Base-by-base conservation (phyloP, 1,284 basidiomycete species). In the Kalmanozyma brasiliensis region DNA sequence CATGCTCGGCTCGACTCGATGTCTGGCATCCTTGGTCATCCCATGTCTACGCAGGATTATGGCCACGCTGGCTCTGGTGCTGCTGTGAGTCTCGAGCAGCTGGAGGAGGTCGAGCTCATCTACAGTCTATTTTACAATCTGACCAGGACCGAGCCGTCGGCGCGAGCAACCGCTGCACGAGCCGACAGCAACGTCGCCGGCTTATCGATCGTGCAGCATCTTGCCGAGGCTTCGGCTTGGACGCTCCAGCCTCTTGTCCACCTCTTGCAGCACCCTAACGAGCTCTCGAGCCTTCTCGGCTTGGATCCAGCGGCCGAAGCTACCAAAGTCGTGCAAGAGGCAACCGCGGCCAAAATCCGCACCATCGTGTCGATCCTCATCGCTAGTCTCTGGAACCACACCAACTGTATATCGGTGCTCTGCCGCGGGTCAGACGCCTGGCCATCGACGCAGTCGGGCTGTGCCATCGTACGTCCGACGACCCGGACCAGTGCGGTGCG, bases 181-280 rank as follows among this genome's bases (percentile, higher is more conserved):
- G n/a, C 29, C 13, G 45, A 35, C 6, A 40, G 36, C 17, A 42
- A 49, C 4, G 47, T 33, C 8, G 58, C 47, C 3, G 56, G 35
- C 4, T 29, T 30, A 17, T 61, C 57, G 11, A 59, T 56, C 20
- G 51, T 52, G 19, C 56, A 53, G 26, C 56, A 57, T 41, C 46
- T 62, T 2, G 63, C 59, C 34, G 40, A 49, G 29, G 51, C 48
- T 26, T 53, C 62, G 11, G 53, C 47, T 3, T 44, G 47, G 48
- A 51, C 59, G n/a, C 84, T 98, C 0, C 91, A 93, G 78, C 90
- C 93, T 62, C 83, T 95, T 55, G 93, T 93, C 78, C 93, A 94
- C 74, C 91, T 92, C 0, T 85, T 95, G 49, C 90, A 91, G 1
- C 94, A 96, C 83, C 93, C 94, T 8, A 90, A 93, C 73, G 90